Evolutionary conservation across 2,329 filamentous ascomycete genomes (phyloP), one percentile per base, ranked within the genome.

Genomic region (Fonsecaea pugnacius): DNA sequence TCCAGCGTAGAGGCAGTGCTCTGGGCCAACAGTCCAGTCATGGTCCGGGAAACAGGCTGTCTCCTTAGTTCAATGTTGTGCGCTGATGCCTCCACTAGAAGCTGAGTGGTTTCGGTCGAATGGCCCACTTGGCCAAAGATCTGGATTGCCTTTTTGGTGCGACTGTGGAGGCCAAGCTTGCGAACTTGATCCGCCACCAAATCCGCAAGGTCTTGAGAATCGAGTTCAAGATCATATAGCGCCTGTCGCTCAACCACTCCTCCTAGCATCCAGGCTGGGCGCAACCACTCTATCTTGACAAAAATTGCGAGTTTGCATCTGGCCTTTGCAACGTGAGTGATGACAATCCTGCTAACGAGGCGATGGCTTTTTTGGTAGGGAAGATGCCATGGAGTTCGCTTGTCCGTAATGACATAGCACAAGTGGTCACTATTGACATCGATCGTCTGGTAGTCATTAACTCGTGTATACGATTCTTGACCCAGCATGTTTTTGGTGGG

Each of bases 301-400:
- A 91, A 96, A 50, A 98, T 86, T 30, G 92, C 90, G 61, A 99
- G 85, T 78, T 95, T 97, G 77, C 92, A 96, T 75, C 90, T 92
- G 12, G 91, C 92, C 78, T 98, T 98, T 58, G 92, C 88, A 65
- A 94, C 85, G 73, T 98, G 92, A 2, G 95, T 97, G 67, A 99
- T 95, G 68, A 97, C 92, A 67, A 96, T 88, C 77, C 96, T 97
- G 70, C 87, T 94, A 63, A 96, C 86, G 24, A 97, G 81, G 71
- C 89, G 89, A 78, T 98, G 96, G 58, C 87, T 85, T 55, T 87
- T 83, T 59, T 89, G 87, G 74, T 92, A 89, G 12, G 95, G 95
- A 40, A 98, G 83, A 79, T 96, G 92, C 91, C 92, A 96, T 0
- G 87, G 86, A 0, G 82, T 83, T 67, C 86, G 86, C 62, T 83